A percentile compares a stretch with the other conserved stretches of the same genome.
phyloP scores from a whole-genome alignment of 2,329 filamentous ascomycete genomes.

The Lasiodiplodia hormozganensis region DNA sequence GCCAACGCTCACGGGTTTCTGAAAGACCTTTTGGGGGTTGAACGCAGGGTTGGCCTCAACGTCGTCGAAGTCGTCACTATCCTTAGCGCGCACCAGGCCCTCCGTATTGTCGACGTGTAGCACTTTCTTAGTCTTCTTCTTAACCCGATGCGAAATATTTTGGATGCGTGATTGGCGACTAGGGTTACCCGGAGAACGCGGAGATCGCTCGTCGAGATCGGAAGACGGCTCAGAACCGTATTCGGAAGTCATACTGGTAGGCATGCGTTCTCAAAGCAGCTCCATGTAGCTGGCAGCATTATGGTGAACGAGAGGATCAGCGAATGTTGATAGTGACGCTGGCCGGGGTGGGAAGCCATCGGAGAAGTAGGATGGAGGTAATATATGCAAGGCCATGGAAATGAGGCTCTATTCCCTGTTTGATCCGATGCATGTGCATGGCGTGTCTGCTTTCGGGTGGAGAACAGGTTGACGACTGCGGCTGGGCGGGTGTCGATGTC shows the following conservation, averaged over 20 bases:
- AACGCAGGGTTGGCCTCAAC: conserved; percentile 43
- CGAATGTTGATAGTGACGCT: not conserved
- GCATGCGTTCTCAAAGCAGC: not conserved
- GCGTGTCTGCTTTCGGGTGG: conserved; percentile 12
- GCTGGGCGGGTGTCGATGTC: conserved; percentile 6
- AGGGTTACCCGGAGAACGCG: not conserved
- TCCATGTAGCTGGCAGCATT: not conserved
- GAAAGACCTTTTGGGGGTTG: conserved; percentile 38
- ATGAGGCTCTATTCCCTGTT: conserved; percentile 15
- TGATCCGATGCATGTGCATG: not conserved
- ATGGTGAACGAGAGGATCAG: not conserved
- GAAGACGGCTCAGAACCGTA: not conserved
- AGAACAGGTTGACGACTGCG: not conserved
- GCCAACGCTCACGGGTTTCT: conserved; percentile 32
- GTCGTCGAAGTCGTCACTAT: conserved; percentile 1
- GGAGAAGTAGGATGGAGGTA: not conserved
- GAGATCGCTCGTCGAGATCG: not conserved
- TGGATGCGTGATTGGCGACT: conserved; percentile 4
- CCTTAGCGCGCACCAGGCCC: conserved; percentile 13
- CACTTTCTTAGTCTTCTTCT: conserved; percentile 25
- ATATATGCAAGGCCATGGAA: not conserved
- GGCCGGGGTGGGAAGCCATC: conserved; percentile 1
- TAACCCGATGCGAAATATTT: conserved; percentile 16
- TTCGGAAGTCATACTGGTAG: not conserved
- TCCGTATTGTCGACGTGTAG: conserved; percentile 29